Evolutionary conservation across 2,329 filamentous ascomycete species (phyloP).

Genomic region (Fusarium mangiferae): DNA sequence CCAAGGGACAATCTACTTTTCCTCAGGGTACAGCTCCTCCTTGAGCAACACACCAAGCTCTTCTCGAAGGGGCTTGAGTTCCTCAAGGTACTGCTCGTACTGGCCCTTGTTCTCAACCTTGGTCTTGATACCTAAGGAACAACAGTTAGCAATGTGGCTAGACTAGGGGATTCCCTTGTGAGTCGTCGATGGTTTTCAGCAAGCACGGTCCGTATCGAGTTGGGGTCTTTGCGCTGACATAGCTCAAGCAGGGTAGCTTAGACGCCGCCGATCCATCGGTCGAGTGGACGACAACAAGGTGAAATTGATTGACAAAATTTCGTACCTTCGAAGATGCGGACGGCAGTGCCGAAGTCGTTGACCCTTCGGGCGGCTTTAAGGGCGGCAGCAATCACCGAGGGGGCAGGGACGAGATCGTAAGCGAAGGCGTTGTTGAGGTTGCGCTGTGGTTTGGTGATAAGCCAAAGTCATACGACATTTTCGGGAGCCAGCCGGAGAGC

Average conservation of each 20-base stretch:
- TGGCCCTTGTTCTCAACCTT: constrained; percentile 99
- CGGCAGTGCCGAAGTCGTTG: constrained; percentile 98
- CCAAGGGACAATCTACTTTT: constrained; percentile 53
- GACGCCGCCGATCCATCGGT: constrained; percentile 11
- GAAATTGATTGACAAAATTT: constrained; percentile 30
- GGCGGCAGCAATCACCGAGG: constrained; percentile 89
- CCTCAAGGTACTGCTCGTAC: constrained; percentile 95
- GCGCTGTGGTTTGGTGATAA: constrained; percentile 61
- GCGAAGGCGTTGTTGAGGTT: constrained; percentile 99
- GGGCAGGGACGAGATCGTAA: constrained; percentile 98
- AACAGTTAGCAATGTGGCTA: constrained; percentile 27
- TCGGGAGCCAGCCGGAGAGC: constrained; percentile 35
- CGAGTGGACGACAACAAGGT: constrained; percentile 19
- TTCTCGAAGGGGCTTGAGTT: constrained; percentile 91
- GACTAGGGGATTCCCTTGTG: not conserved
- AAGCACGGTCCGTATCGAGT: not conserved
- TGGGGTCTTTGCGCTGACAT: constrained; percentile 20
- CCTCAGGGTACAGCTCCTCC: constrained; percentile 89
- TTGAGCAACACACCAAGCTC: constrained; percentile 92
- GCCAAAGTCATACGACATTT: constrained; percentile 47
- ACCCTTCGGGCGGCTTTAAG: constrained; percentile 94
- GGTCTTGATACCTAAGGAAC: constrained; percentile 86
- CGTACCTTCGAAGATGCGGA: constrained; percentile 98
- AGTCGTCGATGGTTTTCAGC: not conserved
- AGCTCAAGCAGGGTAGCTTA: constrained; percentile 4